These are phyloP conservation scores for Trichoderma gracile DNA, from an alignment of 2,329 filamentous ascomycete species.

Conservation along the genomic window DNA sequence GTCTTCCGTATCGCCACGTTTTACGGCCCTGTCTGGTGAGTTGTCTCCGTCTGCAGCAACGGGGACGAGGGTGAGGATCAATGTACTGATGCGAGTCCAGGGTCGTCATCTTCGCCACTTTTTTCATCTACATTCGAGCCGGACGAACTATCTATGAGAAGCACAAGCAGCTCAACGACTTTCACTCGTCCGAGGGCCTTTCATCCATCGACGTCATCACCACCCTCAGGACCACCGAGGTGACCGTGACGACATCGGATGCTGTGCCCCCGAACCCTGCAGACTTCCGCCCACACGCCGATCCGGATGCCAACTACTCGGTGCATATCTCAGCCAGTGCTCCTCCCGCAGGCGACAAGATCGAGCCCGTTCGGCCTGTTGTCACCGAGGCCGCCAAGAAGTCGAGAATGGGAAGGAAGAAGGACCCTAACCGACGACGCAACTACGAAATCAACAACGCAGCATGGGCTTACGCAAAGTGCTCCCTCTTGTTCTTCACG, in stretches of 20 bases:
- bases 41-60: neutral
- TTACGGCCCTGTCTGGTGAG: conserved; percentile 71
- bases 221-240: conserved; percentile 61
- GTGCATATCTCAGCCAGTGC: conserved; percentile 50
- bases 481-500: conserved; percentile 69
- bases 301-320: conserved; percentile 44
- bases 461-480: conserved; percentile 69
- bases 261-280: conserved; percentile 25
- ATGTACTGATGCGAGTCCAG: conserved; percentile 39
- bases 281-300: conserved; percentile 31
- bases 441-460: conserved; percentile 61
- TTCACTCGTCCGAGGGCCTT: conserved; percentile 51
- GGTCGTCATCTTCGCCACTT: conserved; percentile 61
- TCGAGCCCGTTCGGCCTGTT: conserved; percentile 34
- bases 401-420: neutral
- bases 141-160: conserved; percentile 68
- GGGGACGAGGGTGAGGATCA: too few species aligned
- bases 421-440: conserved; percentile 34
- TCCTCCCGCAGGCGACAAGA: conserved; percentile 28
- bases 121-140: conserved; percentile 66
- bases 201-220: conserved; percentile 47
- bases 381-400: neutral
- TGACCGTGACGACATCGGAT: conserved; percentile 60
- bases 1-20: conserved; percentile 72
- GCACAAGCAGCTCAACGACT: conserved; percentile 60